A percentile compares a stretch with the other conserved stretches of the same genome.
phyloP scores from a whole-genome alignment of 768 basidiomycete genomes.

The Xerocomus brunneocitrinus region DNA sequence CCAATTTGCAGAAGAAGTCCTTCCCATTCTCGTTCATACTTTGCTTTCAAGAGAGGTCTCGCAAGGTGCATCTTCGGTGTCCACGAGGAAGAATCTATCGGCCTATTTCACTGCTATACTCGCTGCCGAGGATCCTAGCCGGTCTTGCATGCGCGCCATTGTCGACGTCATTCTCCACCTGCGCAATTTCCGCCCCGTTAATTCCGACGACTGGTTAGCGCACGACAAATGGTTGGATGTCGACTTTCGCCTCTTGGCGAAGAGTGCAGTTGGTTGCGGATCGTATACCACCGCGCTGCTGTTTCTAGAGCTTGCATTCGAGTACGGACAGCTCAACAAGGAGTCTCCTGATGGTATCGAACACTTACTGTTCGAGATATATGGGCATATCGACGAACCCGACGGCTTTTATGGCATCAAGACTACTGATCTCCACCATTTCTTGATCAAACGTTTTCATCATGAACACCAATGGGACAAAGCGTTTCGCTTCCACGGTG shows the following conservation, averaged over 20 bases:
- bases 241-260: conserved; percentile 66
- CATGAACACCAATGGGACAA: conserved; percentile 93
- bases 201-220: conserved; percentile 38
- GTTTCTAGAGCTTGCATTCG: conserved; percentile 77
- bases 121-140: conserved; percentile 19
- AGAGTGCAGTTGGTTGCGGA: conserved; percentile 69
- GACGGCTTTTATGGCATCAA: conserved; percentile 97
- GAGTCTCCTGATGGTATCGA: conserved; percentile 42
- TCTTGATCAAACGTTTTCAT: conserved; percentile 80
- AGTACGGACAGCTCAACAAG: conserved; percentile 35
- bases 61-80: conserved; percentile 1
- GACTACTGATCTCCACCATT: conserved; percentile 68
- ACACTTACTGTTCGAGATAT: conserved; percentile 84
- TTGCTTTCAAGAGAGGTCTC: conserved; percentile 41
- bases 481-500: conserved; percentile 87
- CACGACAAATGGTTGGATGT: conserved; percentile 81
- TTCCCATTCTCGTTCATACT: conserved; percentile 75
- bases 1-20: conserved; percentile 57
- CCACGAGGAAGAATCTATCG: conserved; percentile 20
- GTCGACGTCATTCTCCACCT: conserved; percentile 79
- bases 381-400: conserved; percentile 93
- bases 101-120: conserved; percentile 26
- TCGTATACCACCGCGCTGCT: conserved; percentile 88
- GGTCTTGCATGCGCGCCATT: conserved; percentile 54
- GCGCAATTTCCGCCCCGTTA: conserved; percentile 53